phyloP scores from a whole-genome alignment of 257 asterid genomes.

The Gentiana macrophylla region DNA sequence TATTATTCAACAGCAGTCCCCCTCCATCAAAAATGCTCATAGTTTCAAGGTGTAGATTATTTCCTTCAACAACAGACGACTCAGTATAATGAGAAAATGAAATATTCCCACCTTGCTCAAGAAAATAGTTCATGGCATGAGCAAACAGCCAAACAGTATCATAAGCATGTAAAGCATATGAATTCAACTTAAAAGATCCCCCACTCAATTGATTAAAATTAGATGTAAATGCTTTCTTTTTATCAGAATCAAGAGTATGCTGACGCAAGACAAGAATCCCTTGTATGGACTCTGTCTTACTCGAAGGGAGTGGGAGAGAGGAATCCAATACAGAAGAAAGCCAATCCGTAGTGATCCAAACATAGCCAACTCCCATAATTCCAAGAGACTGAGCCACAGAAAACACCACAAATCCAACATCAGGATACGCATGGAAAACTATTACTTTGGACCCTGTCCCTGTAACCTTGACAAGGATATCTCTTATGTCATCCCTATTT shows the following conservation, averaged over 20 bases:
- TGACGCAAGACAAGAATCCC: constrained; percentile 36
- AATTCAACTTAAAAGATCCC: constrained; percentile 51
- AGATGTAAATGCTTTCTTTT: constrained; percentile 37
- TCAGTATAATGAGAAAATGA: constrained; percentile 59
- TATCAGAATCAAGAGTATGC: constrained; percentile 32
- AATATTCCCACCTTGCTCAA: constrained; percentile 58
- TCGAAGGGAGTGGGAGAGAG: constrained; percentile 20
- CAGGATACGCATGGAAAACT: constrained; percentile 33
- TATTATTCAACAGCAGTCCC: constrained; percentile 40
- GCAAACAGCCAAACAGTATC: constrained; percentile 87
- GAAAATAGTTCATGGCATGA: constrained; percentile 60
- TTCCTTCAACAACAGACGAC: constrained; percentile 29
- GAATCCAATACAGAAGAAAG: constrained; percentile 38
- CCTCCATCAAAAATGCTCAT: constrained; percentile 79
- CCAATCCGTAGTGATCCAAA: constrained; percentile 48
- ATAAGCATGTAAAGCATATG: constrained; percentile 71
- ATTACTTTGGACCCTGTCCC: constrained; percentile 33
- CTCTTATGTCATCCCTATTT: constrained; percentile 23
- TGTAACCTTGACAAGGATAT: constrained; percentile 34
- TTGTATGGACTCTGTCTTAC: constrained; percentile 28
- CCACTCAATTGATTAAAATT: constrained; percentile 48
- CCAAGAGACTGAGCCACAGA: constrained; percentile 39
- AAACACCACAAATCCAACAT: constrained; percentile 27
- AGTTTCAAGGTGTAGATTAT: constrained; percentile 54
- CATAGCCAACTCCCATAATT: constrained; percentile 43